Base-by-base conservation (phyloP, 2,329 filamentous ascomycete species). In the Fusarium floridanum region DNA sequence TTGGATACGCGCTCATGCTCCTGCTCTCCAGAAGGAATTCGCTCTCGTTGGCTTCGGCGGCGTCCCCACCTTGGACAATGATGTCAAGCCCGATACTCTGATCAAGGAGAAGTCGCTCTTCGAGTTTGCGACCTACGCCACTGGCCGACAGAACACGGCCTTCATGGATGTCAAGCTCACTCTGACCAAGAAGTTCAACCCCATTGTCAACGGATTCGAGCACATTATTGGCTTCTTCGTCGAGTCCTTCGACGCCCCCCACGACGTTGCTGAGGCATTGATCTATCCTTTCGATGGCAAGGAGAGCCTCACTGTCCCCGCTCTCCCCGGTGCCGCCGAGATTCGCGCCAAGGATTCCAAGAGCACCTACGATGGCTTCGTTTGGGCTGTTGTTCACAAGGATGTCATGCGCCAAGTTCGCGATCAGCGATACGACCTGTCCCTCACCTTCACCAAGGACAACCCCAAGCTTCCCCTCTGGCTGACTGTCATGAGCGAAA, bases 361-460 rank as follows among this genome's bases (percentile, higher is more conserved):
- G 88, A 91, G 91, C 86, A 84, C 85, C 67, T 98, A 93, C 80
- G 97, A 98, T 82, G 92, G 92, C 53, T 99, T 98, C 80, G 96
- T 99, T 74, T 98, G 94, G 90, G 96, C 95, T 60, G 84, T 99
- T 76, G 95, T 98, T 72, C 95, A 98, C 89, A 99, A 99, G 90
- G 92, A 95, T 79, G 86, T 89, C 82, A 98, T 99, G 96, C 94
- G 94, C 86, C 88, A 91, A 79, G 89, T 98, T 78, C 93, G 97
- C 71, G 94, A 98, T 57, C 95, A 98, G 73, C 94, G 97, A 78
- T 99, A 98, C 85, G 97, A 99, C 82, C 87, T 98, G 64, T 97
- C 94, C 63, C 90, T 99, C 77, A 98, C 97, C 48, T 91, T 92
- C 75, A 98, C 96, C 81, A 98, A 97, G 88, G 97, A 99, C 80